Evolutionary conservation across 2,329 filamentous ascomycete species (phyloP), one percentile per base, ranked within the genome.

Genomic region (Beauveria rudraprayagi): DNA sequence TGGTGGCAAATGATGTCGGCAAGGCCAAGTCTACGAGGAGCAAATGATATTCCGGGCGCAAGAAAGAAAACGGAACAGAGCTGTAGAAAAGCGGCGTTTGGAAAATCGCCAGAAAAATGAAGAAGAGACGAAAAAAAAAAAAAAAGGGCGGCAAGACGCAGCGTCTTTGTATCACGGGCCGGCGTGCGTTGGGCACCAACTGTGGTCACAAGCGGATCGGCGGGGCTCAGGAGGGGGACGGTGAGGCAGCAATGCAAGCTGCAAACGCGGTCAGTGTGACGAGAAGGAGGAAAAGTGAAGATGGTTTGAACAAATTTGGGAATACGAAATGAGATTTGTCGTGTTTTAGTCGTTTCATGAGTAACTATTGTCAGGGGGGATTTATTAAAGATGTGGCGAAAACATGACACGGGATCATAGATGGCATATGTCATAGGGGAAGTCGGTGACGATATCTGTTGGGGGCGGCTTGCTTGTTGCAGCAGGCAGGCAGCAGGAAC

Each of bases 361-460:
- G 44, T 8, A n/a, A 14, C 16, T 57, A 43, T 51, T n/a, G 10
- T 44, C 47, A 24, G 26, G 47, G 46, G 16, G 11, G 17, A 52
- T 43, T 51, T 26, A 34, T 43, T 26, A 26, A 26, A 24, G 47
- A 52, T 17, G 50, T 60, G 50, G 50, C 57, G 26, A 60, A 60
- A 46, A 46, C 16, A 53, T 60, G 40, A 60, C 47, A 59, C 56
- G 34, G 44, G 44, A 50, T 50, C 19, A 54, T 37, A 11, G 34
- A 37, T 37, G 34, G 34, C 7, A 41, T 59, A 59, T 37, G 56
- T 52, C 37, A 47, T 30, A 41, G 46, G 14, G n/a, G 28, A 60
- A 47, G 57, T 60, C 57, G 50, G 57, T 60, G 57, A 60, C 48
- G 57, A 60, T 60, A 60, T 60, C 54, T 54, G 57, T 60, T 60